Conservation (phyloP, 306 rosid species). For the Rosa multiflora region DNA sequence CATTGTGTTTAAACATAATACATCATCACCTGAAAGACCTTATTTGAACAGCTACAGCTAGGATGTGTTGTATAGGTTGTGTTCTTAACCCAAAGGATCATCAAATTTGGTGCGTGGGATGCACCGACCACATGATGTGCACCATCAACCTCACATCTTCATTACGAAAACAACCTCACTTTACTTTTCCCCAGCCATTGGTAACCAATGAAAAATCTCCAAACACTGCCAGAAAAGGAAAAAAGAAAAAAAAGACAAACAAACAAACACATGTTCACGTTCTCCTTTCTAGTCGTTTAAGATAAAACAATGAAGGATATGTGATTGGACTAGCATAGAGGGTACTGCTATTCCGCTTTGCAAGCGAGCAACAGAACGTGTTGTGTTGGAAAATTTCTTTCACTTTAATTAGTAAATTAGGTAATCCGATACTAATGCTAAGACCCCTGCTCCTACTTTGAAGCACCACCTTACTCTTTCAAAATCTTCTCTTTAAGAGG, state of each 20-base stretch:
- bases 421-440: conserved; percentile 21
- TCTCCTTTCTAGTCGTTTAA: background rate
- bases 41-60: background rate
- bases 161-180: background rate
- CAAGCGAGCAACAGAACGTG: background rate
- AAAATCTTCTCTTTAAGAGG: conserved; percentile 26
- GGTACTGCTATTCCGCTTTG: background rate
- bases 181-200: background rate
- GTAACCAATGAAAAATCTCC: background rate
- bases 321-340: background rate
- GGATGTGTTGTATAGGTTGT: background rate
- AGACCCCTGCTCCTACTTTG: conserved; percentile 28
- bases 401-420: conserved; percentile 4
- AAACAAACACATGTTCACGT: background rate
- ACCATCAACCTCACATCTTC: background rate
- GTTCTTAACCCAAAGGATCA: background rate
- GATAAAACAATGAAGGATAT: background rate
- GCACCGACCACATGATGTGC: background rate
- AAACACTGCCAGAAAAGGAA: background rate
- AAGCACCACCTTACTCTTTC: conserved; percentile 40
- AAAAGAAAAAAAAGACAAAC: too few species aligned
- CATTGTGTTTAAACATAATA: background rate
- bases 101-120: background rate
- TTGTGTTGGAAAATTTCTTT: conserved; percentile 14
- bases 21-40: background rate